A percentile compares a stretch with the other conserved stretches of the same genome.
phyloP scores from a whole-genome alignment of 345 rosid genomes.

The Lepidium aucheri region DNA sequence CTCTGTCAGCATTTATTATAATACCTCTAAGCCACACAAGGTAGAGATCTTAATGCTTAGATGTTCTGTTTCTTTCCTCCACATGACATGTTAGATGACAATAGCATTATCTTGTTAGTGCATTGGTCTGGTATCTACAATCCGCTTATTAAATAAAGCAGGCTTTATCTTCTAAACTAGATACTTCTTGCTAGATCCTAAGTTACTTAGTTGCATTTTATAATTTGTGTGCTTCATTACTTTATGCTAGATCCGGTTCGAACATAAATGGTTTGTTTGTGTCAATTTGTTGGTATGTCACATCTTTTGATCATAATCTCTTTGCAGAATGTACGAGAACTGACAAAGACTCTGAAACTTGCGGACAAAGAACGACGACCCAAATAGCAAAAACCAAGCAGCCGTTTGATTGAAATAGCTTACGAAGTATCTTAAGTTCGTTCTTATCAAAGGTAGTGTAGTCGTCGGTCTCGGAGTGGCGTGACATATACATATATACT shows the following conservation, averaged over 20 bases:
- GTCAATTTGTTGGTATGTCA: neutral
- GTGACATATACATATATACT: constrained; percentile 6
- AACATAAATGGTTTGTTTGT: neutral
- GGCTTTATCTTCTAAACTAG: neutral
- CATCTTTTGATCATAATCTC: neutral
- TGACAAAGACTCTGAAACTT: constrained; percentile 23
- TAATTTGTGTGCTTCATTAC: too few species aligned
- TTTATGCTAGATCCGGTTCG: too few species aligned
- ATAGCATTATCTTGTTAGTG: neutral
- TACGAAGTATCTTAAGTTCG: neutral
- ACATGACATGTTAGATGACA: neutral
- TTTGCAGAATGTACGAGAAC: constrained; percentile 22
- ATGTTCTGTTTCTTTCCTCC: neutral
- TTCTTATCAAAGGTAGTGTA: constrained; percentile 15
- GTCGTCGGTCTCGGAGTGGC: neutral
- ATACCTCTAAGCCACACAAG: neutral
- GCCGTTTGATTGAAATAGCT: constrained; percentile 15
- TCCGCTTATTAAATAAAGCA: neutral
- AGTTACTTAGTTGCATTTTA: neutral
- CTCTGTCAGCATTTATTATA: neutral
- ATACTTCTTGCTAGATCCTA: neutral
- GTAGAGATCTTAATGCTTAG: too few species aligned
- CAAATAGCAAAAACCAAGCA: constrained; percentile 11
- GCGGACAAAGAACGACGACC: constrained; percentile 9
- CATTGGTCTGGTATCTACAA: neutral